Evolutionary conservation across 805 yeast species (phyloP), one percentile per base, ranked within the genome.

Genomic region (Sungouiella blattae): DNA sequence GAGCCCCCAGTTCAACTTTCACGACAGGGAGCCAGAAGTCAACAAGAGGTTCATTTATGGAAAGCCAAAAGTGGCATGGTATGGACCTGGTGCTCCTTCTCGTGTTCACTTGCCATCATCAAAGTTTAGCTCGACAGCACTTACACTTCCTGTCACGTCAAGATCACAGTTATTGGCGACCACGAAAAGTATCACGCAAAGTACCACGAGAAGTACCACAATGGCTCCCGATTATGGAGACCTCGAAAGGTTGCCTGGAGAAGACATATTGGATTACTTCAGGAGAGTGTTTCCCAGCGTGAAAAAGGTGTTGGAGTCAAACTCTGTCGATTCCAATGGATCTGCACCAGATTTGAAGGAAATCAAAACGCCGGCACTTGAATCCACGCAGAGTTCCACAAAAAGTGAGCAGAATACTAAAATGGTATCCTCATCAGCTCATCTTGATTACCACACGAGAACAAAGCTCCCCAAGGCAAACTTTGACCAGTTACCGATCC

Each of bases 1-100:
- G 9, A 16, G 18, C 7, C 29, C 29, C n/a, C 29, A 26, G 29
- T 26, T 26, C n/a, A 6, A 12, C n/a, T 26, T 14, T 14, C 29
- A 26, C 18, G 18, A 26, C 18, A 26, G 11, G 6, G 29, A 26
- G 7, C 29, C 18, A 6, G 13, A 13, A n/a, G 13, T 13, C 11
- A n/a, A 6, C 9, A 6, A 7, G 6, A 16, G 18, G 6, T 15
- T 15, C 8, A 14, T 26, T 11, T 26, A 26, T 12, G 29, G 18
- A 8, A 31, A 31, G 13, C 34, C 34, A 12, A 31, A 31, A 12
- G 18, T 17, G 11, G 34, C 28, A 7, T 31, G 34, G 28, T 20
- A 20, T 9, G 22, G 22, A 7, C 22, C 22, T 9, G 9, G 22
- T 20, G 22, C 22, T 7, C 22, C 22, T n/a, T n/a, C n/a, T n/a